Evolutionary conservation across 208 protist genomes (phyloP).

Genomic region (Trypanosoma theileri): DNA sequence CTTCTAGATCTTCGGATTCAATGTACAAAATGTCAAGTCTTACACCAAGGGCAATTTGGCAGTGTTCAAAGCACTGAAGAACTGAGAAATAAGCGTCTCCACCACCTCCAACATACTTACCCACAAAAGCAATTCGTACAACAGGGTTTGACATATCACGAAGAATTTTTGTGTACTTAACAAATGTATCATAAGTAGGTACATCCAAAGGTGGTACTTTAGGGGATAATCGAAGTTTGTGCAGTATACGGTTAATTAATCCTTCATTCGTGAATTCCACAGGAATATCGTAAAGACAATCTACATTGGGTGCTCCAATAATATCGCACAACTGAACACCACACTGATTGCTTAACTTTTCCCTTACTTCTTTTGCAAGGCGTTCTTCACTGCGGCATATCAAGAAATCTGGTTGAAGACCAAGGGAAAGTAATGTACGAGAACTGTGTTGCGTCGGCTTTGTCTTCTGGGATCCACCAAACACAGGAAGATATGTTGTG

Average conservation of each 20-base stretch:
- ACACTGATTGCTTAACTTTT: slow-evolving; percentile 98
- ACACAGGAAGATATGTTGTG: slow-evolving; percentile 89
- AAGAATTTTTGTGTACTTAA: slow-evolving; percentile 70
- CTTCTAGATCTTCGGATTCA: slow-evolving; percentile 82
- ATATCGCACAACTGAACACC: slow-evolving; percentile 94
- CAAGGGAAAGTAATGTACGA: slow-evolving; percentile 93
- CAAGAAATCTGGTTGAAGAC: slow-evolving; percentile 98
- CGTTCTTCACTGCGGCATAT: slow-evolving; percentile 95
- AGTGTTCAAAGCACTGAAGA: slow-evolving; percentile 97
- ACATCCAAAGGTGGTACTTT: slow-evolving; percentile 49
- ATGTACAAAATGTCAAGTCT: slow-evolving; percentile 96
- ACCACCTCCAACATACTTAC: slow-evolving; percentile 97
- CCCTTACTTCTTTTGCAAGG: slow-evolving; percentile 67
- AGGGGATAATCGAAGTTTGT: slow-evolving; percentile 74
- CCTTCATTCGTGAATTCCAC: slow-evolving; percentile 92
- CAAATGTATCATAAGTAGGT: slow-evolving; percentile 76
- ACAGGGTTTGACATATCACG: slow-evolving; percentile 69
- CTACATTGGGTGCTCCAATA: slow-evolving; percentile 95
- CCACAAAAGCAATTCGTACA: slow-evolving; percentile 97
- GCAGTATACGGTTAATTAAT: slow-evolving; percentile 67
- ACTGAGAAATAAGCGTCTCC: slow-evolving; percentile 98
- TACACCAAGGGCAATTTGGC: slow-evolving; percentile 85
- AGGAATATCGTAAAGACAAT: slow-evolving; percentile 96
- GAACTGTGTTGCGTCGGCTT: slow-evolving; percentile 99
- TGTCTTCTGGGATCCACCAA: slow-evolving; percentile 98